A percentile compares a stretch with the other conserved stretches of the same genome.
These are phyloP conservation scores for Turritis glabra DNA, from an alignment of 345 rosid genomes.

Conservation along the genomic window DNA sequence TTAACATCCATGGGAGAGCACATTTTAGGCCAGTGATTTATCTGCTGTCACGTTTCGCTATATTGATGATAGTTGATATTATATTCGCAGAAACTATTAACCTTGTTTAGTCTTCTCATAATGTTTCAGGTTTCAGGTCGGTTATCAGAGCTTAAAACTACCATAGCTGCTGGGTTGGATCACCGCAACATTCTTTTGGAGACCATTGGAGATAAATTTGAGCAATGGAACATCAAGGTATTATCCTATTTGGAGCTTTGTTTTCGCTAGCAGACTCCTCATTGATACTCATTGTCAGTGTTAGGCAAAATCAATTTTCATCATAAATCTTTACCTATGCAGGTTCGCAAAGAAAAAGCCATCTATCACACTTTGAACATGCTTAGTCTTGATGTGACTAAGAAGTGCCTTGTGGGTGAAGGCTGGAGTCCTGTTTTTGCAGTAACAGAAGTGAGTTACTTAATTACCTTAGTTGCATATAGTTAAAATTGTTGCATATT, in stretches of 20 bases:
- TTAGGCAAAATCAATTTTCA: conserved; percentile 1
- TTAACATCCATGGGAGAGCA: conserved; percentile 14
- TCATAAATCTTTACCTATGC: conserved; percentile 18
- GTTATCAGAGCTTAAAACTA: conserved; percentile 71
- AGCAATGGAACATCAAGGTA: conserved; percentile 82
- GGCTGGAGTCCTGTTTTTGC: conserved; percentile 98
- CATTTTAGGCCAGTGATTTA: conserved; percentile 2
- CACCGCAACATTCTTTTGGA: conserved; percentile 66
- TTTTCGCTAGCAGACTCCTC: conserved; percentile 14
- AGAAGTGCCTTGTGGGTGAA: conserved; percentile 93
- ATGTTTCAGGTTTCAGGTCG: conserved; percentile 69
- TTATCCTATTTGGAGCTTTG: conserved; percentile 10
- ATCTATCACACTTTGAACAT: conserved; percentile 85
- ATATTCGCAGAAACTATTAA: conserved; percentile 3
- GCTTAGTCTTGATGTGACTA: conserved; percentile 98
- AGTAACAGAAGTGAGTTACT: conserved; percentile 62
- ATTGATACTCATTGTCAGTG: conserved; percentile 13
- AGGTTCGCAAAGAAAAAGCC: conserved; percentile 95
- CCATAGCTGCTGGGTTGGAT: conserved; percentile 66
- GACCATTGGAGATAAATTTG: conserved; percentile 74
- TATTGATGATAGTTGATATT: conserved; percentile 10
- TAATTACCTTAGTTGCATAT: conserved; percentile 14
- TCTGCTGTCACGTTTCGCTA: conserved; percentile 10
- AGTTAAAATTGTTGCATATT: background rate
- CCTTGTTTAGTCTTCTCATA: conserved; percentile 6